Evolutionary conservation across 768 basidiomycete genomes (phyloP), one percentile per base, ranked within the genome.

Genomic region (Amanita rubescens): DNA sequence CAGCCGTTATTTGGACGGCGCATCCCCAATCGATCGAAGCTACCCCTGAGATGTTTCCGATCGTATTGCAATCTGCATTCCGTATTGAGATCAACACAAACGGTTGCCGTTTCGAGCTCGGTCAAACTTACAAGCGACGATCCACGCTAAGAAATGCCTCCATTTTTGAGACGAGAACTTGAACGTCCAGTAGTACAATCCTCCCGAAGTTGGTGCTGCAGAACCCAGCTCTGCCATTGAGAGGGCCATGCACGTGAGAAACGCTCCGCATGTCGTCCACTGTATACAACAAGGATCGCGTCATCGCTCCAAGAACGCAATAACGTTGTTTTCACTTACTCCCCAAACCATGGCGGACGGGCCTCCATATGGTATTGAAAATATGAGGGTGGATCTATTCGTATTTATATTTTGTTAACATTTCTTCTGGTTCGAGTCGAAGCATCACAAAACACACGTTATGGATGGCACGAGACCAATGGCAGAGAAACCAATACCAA

Each of bases 191-290:
- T 73, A 80, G 59, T 80, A 80, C 9, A 79, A 59, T 11, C 85
- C 85, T 57, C n/a, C n/a, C n/a, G n/a, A n/a, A n/a, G n/a, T n/a
- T n/a, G n/a, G n/a, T n/a, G n/a, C n/a, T n/a, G n/a, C 85, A 20
- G 82, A 85, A 2, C 78, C 85, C 10, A 87, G 71, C 60, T 87
- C 85, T 1, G 79, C 84, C 78, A 90, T 80, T 20, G 84, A 71
- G 60, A 86, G 65, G 2, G 81, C 85, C 20, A 88, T 76, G 32
- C 76, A 70, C 5, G 84, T 61, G 49, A 88, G 80, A 64, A 86
- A 81, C 43, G 80, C 57, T 55, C 79, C n/a, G n/a, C n/a, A n/a
- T n/a, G n/a, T n/a, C n/a, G n/a, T n/a, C n/a, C n/a, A n/a, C n/a
- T n/a, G n/a, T 79, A 2, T 81, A 81, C 10, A 85, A 75, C 0